A percentile compares a stretch with the other conserved stretches of the same genome.
phyloP scores from a whole-genome alignment of 140 eudicot genomes.

The Flaveria floridana region DNA sequence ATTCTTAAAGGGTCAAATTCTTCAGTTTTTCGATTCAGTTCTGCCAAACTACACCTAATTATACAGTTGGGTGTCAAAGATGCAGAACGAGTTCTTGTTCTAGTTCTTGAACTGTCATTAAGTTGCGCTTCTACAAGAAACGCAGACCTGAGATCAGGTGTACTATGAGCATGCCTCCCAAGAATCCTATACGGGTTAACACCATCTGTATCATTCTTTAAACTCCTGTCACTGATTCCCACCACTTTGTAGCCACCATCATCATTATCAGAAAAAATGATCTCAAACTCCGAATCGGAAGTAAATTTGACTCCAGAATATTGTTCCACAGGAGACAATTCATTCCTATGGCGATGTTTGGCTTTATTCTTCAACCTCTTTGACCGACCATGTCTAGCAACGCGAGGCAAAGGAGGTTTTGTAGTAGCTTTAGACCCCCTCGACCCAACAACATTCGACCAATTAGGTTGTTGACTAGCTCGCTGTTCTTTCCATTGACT shows the following conservation, averaged over 20 bases:
- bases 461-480: constrained; percentile 47
- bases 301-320: constrained; percentile 53
- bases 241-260: constrained; percentile 35
- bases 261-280: constrained; percentile 62
- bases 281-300: constrained; percentile 76
- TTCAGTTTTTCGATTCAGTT: constrained; percentile 6
- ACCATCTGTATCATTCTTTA: constrained; percentile 9
- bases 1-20: constrained; percentile 1
- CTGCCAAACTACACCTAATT: constrained; percentile 24
- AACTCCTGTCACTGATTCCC: constrained; percentile 18
- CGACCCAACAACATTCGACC: constrained; percentile 35
- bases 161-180: constrained; percentile 38
- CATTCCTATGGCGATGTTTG: constrained; percentile 35
- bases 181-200: constrained; percentile 16
- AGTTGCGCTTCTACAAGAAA: constrained; percentile 31
- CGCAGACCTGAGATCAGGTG: constrained; percentile 32
- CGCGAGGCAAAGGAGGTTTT: constrained; percentile 78
- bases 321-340: constrained; percentile 44
- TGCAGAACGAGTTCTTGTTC: constrained; percentile 28
- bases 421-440: constrained; percentile 50
- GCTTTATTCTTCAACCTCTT: constrained; percentile 53
- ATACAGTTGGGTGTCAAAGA: constrained; percentile 32
- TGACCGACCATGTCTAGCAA: constrained; percentile 51
- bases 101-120: constrained; percentile 26
- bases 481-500: constrained; percentile 52